Percentiles rank a stretch among this genome's conserved stretches.
These are phyloP conservation scores for Boletus edulis DNA, from an alignment of 768 basidiomycete species.

Conservation along the genomic window DNA sequence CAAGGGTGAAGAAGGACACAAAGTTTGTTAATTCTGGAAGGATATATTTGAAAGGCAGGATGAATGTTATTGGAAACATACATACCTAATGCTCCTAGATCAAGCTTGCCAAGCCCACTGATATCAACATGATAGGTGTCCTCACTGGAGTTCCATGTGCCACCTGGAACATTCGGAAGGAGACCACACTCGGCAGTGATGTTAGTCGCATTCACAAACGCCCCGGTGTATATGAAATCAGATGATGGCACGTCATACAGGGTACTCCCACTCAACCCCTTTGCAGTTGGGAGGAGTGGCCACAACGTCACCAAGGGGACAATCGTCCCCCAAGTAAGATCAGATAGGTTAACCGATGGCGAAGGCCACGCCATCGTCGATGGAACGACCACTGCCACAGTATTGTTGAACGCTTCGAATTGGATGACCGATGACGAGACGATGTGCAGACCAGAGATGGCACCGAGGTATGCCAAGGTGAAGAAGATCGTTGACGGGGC, in stretches of 20 bases:
- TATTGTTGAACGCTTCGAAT: not conserved
- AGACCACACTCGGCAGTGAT: conserved; percentile 17
- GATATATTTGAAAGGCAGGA: not conserved
- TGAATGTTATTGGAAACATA: not conserved
- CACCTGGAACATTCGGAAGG: conserved; percentile 5
- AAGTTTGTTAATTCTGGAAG: not conserved
- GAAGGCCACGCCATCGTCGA: not conserved
- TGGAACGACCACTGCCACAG: not conserved
- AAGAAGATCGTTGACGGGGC: conserved; percentile 1
- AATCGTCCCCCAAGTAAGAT: not conserved
- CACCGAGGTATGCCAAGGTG: not conserved
- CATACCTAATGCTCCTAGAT: not conserved
- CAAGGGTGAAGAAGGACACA: not conserved
- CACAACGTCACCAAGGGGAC: not conserved
- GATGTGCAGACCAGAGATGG: conserved; percentile 21
- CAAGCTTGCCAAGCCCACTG: not conserved
- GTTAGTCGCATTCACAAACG: conserved; percentile 17
- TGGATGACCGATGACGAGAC: not conserved
- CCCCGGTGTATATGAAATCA: not conserved
- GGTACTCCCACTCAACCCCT: conserved; percentile 12
- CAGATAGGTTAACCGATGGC: not conserved
- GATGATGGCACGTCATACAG: conserved; percentile 18
- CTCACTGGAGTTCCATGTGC: not conserved
- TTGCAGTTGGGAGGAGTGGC: conserved; percentile 2
- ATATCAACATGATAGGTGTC: not conserved